A percentile compares a stretch with the other conserved stretches of the same genome.
Evolutionary conservation across 2,329 filamentous ascomycete species (phyloP).

Genomic region (Aspergillus floridensis): DNA sequence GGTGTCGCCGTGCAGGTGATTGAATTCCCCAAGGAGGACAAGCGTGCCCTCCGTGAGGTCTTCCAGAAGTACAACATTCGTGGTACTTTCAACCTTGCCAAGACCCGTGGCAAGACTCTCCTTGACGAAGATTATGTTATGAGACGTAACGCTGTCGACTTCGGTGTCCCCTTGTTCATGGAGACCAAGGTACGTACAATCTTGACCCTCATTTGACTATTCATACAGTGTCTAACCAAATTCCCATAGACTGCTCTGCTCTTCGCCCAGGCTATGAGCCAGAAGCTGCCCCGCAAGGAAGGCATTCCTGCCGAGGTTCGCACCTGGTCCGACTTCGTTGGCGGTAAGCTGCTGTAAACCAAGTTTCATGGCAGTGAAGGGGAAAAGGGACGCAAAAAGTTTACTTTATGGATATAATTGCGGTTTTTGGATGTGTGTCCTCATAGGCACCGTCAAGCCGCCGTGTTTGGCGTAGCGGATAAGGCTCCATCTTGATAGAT

Average conservation of each 20-base stretch:
- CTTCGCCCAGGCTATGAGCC: conserved; percentile 94
- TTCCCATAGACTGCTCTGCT: conserved; percentile 77
- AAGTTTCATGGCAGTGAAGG: neutral
- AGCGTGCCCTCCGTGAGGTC: conserved; percentile 88
- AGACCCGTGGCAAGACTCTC: conserved; percentile 75
- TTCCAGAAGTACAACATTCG: conserved; percentile 97
- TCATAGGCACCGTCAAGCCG: conserved; percentile 19
- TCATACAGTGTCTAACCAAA: conserved; percentile 26
- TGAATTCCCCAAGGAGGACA: conserved; percentile 94
- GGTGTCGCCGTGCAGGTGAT: conserved; percentile 80
- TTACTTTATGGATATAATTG: conserved; percentile 23
- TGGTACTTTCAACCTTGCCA: conserved; percentile 92
- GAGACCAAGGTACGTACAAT: conserved; percentile 77
- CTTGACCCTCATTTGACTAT: neutral
- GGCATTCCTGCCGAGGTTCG: conserved; percentile 89
- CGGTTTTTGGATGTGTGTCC: conserved; percentile 15
- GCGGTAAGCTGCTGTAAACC: conserved; percentile 55
- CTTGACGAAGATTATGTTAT: conserved; percentile 97
- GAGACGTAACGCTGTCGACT: conserved; percentile 96
- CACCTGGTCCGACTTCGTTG: conserved; percentile 93
- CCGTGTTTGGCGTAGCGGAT: conserved; percentile 27
- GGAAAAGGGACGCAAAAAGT: conserved; percentile 16
- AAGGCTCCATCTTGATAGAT: conserved; percentile 33
- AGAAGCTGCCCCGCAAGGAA: conserved; percentile 85
- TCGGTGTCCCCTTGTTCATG: conserved; percentile 97